These are phyloP conservation scores for Metschnikowia continentalis DNA, from an alignment of 805 yeast species.

Conservation along the genomic window DNA sequence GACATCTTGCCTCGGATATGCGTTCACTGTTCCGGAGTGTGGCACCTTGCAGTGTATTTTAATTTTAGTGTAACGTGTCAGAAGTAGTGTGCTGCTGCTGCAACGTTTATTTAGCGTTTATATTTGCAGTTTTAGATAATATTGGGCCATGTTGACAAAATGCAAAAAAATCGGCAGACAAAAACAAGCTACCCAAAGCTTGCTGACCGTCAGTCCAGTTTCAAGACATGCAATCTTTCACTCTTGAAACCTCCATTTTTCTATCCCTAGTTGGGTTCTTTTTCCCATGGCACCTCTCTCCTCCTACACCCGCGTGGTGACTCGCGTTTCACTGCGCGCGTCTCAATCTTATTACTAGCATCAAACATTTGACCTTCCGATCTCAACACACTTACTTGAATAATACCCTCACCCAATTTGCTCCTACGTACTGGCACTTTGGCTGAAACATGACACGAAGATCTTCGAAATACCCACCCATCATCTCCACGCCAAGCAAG, in stretches of 20 bases:
- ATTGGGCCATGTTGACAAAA: no score
- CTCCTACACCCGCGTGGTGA: background rate
- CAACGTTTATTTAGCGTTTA: no score
- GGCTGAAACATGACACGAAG: background rate
- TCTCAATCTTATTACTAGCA: background rate
- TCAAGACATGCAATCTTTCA: no score
- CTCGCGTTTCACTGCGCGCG: background rate
- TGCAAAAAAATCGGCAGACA: no score
- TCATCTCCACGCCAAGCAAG: slow-evolving; percentile 53
- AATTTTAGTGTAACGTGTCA: no score
- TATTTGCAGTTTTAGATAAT: no score
- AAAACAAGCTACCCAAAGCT: no score
- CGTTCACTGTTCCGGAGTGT: background rate
- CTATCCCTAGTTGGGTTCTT: no score
- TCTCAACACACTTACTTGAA: background rate
- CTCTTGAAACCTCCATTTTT: no score
- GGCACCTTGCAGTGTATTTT: background rate
- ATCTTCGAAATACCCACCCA: slow-evolving; percentile 8
- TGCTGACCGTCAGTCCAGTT: no score
- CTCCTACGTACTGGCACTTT: background rate
- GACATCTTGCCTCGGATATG: background rate
- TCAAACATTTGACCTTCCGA: background rate
- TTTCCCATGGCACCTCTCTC: background rate
- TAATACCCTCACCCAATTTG: no score
- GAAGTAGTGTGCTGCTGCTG: no score